phyloP scores from a whole-genome alignment of 2,329 filamentous ascomycete genomes.

The Alternaria angustiovoidea region DNA sequence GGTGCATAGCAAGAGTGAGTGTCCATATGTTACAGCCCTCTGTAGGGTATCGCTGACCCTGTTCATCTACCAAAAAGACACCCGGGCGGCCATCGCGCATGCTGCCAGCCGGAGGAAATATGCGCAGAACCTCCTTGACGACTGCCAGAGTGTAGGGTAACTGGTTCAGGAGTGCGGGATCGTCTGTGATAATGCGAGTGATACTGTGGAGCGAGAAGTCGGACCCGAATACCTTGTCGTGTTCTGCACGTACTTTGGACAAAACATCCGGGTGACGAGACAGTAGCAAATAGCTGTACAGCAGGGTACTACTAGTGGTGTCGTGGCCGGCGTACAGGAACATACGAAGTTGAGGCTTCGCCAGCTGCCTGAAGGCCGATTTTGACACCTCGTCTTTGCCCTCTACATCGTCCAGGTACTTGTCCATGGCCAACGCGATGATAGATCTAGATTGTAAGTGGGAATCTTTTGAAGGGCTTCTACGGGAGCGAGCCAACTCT shows the following conservation, averaged over 20 bases:
- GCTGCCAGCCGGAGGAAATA: conserved; percentile 46
- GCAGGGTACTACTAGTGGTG: conserved; percentile 37
- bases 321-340: conserved; percentile 48
- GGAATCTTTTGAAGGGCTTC: not conserved
- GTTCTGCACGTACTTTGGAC: conserved; percentile 36
- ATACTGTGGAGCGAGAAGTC: conserved; percentile 12
- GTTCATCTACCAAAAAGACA: conserved; percentile 10
- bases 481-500: conserved; percentile 13
- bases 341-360: conserved; percentile 26
- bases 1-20: conserved; percentile 22
- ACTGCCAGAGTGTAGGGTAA: conserved; percentile 41
- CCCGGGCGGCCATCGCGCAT: conserved; percentile 10
- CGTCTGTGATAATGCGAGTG: not conserved
- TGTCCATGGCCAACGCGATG: conserved; percentile 13
- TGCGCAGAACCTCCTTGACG: conserved; percentile 46
- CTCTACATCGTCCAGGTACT: conserved; percentile 6
- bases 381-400: conserved; percentile 13
- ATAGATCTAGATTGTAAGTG: not conserved
- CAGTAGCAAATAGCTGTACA: conserved; percentile 34
- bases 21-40: conserved; percentile 10
- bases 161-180: conserved; percentile 36
- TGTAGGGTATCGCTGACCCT: conserved; percentile 20
- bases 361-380: conserved; percentile 25
- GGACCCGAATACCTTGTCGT: conserved; percentile 37
- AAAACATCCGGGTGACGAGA: conserved; percentile 32